Conservation (phyloP, 176 grass and related monocot species). For the Poa annua region DNA sequence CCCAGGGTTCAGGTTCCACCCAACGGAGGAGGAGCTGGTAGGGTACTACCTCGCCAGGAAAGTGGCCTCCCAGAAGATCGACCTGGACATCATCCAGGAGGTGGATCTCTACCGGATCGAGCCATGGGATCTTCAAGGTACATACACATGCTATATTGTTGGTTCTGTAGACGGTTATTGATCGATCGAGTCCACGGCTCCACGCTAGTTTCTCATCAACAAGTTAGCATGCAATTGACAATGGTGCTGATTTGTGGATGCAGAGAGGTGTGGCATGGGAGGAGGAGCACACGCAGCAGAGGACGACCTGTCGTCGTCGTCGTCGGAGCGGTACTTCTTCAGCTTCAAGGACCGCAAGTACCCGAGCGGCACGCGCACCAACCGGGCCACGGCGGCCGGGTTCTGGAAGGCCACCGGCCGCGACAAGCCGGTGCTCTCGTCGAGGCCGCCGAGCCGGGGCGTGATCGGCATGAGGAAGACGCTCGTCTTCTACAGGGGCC, state of each 20-base stretch:
- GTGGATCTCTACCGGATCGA: slow-evolving; percentile 77
- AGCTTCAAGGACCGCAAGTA: slow-evolving; percentile 86
- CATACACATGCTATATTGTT: background rate
- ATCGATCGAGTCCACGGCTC: background rate
- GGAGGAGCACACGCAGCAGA: background rate
- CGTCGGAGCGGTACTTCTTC: slow-evolving; percentile 73
- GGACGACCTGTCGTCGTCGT: background rate
- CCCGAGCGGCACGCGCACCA: slow-evolving; percentile 78
- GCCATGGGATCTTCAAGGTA: slow-evolving; percentile 91
- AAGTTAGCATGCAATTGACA: background rate
- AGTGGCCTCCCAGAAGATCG: slow-evolving; percentile 52
- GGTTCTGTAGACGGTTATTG: background rate
- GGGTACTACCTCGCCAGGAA: slow-evolving; percentile 80
- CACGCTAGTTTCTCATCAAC: background rate
- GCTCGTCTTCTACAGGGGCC: slow-evolving; percentile 89
- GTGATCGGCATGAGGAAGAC: slow-evolving; percentile 93
- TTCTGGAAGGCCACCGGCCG: slow-evolving; percentile 96
- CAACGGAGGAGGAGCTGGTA: slow-evolving; percentile 88
- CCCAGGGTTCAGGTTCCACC: slow-evolving; percentile 94
- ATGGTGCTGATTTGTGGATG: background rate
- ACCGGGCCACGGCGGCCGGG: slow-evolving; percentile 70
- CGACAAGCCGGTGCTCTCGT: slow-evolving; percentile 74
- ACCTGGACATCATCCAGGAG: slow-evolving; percentile 76
- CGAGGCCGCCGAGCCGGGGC: background rate
- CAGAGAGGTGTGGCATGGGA: slow-evolving; percentile 56